phyloP scores from a whole-genome alignment of 305 asterid genomes.

The Fraxinus latifolia region DNA sequence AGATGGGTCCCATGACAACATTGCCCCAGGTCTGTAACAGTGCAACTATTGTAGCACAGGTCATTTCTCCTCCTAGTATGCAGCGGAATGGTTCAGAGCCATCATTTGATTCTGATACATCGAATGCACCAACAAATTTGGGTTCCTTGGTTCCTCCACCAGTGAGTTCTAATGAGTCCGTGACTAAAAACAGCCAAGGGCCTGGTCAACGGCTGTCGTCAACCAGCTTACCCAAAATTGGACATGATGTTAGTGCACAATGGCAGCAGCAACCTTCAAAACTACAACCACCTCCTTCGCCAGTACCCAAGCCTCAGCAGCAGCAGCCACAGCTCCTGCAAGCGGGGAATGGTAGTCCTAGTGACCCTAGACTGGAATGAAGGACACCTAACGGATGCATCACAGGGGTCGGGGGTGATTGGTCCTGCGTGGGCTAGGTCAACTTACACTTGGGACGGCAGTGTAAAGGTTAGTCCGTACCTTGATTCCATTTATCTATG shows the following conservation, averaged over 20 bases:
- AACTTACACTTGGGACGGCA: slow-evolving; percentile 34
- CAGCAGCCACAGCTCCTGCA: slow-evolving; percentile 46
- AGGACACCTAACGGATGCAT: slow-evolving; percentile 26
- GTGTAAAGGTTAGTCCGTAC: slow-evolving; percentile 45
- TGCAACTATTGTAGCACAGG: slow-evolving; percentile 24
- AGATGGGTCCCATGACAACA: slow-evolving; percentile 30
- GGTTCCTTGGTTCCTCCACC: slow-evolving; percentile 39
- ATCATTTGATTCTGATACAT: slow-evolving; percentile 38
- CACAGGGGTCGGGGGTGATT: slow-evolving; percentile 26
- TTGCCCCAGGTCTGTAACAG: slow-evolving; percentile 32
- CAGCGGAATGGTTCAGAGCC: slow-evolving; percentile 53
- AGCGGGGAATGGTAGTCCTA: slow-evolving; percentile 48
- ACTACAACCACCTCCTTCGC: slow-evolving; percentile 44
- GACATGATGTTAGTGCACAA: slow-evolving; percentile 39
- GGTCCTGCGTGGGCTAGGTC: slow-evolving; percentile 35
- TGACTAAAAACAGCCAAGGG: slow-evolving; percentile 37
- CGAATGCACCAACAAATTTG: slow-evolving; percentile 37
- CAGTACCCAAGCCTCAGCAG: slow-evolving; percentile 38
- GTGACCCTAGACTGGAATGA: slow-evolving; percentile 62
- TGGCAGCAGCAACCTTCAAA: slow-evolving; percentile 44
- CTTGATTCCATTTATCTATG: slow-evolving; percentile 12
- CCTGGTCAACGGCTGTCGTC: slow-evolving; percentile 36
- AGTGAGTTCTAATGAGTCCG: slow-evolving; percentile 37
- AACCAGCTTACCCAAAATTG: slow-evolving; percentile 32
- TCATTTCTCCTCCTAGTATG: slow-evolving; percentile 27